phyloP scores from a whole-genome alignment of 345 rosid species.

The Bruguiera parviflora region DNA sequence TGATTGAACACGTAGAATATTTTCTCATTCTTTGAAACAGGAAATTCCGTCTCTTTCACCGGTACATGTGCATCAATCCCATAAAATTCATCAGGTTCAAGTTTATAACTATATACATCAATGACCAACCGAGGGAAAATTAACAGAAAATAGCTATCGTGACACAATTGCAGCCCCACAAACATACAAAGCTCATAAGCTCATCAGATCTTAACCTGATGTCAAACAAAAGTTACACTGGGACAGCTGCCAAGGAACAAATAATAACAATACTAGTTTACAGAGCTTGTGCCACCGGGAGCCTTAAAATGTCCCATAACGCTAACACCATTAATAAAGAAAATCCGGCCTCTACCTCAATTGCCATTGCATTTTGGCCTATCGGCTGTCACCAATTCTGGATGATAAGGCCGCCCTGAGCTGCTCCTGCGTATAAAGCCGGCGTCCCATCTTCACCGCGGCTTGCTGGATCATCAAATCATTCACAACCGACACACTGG shows the following conservation, averaged over 20 bases:
- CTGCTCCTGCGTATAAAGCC: constrained; percentile 73
- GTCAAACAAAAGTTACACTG: constrained; percentile 19
- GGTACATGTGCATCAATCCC: constrained; percentile 7
- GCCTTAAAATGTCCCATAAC: constrained; percentile 44
- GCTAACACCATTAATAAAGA: constrained; percentile 8
- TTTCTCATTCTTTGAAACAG: too few relatives aligned
- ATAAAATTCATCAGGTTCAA: constrained; percentile 16
- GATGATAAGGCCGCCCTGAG: constrained; percentile 54
- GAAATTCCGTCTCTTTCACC: neutral
- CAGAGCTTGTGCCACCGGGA: constrained; percentile 33
- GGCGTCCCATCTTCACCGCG: constrained; percentile 78
- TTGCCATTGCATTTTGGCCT: neutral
- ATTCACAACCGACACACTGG: constrained; percentile 77
- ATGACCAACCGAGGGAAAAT: constrained; percentile 9
- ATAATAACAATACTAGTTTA: constrained; percentile 28
- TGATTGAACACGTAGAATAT: too few relatives aligned
- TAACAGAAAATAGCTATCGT: constrained; percentile 22
- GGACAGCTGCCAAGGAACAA: constrained; percentile 20
- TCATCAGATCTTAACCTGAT: constrained; percentile 3
- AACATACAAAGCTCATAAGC: constrained; percentile 1
- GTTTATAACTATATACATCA: constrained; percentile 29
- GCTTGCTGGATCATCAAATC: constrained; percentile 99
- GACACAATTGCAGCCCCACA: constrained; percentile 20
- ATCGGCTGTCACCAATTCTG: constrained; percentile 53
- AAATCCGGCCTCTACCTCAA: constrained; percentile 17